These are phyloP conservation scores for Xerocomus brunneocitrinus DNA, from an alignment of 768 basidiomycete genomes.

Conservation along the genomic window DNA sequence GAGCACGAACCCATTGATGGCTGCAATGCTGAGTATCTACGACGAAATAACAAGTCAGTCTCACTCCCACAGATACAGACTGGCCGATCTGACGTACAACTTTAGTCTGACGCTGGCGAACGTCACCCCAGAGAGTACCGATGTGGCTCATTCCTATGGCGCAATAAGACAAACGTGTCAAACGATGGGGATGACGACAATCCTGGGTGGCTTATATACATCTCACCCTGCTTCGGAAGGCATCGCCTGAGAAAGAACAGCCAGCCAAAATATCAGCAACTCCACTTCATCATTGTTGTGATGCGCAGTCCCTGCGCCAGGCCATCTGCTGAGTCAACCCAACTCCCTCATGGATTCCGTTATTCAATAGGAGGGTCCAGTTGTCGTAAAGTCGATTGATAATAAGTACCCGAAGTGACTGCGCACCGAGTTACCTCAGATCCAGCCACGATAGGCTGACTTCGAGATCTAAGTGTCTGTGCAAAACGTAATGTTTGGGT, in stretches of 20 bases:
- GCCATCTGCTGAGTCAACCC: background rate
- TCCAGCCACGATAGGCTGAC: no score
- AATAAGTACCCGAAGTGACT: no score
- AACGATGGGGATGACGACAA: background rate
- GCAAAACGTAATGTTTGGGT: no score
- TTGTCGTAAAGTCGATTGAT: background rate
- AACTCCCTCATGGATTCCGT: background rate
- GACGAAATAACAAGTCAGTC: background rate
- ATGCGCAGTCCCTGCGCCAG: no score
- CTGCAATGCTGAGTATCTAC: slow-evolving; percentile 5
- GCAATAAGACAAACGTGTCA: background rate
- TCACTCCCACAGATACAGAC: background rate
- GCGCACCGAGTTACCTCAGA: no score
- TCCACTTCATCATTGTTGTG: background rate
- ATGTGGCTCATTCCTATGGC: slow-evolving; percentile 9
- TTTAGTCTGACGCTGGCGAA: slow-evolving; percentile 14
- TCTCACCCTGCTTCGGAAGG: no score
- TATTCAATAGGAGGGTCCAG: background rate
- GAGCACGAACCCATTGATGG: slow-evolving; percentile 13
- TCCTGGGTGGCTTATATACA: background rate
- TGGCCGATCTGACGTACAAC: slow-evolving; percentile 1
- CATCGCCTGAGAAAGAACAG: background rate
- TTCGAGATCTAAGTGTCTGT: no score
- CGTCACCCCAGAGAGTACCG: slow-evolving; percentile 15
- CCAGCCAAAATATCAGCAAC: background rate